phyloP scores from a whole-genome alignment of 108 stramenopile species.

The Skeletonema potamos region DNA sequence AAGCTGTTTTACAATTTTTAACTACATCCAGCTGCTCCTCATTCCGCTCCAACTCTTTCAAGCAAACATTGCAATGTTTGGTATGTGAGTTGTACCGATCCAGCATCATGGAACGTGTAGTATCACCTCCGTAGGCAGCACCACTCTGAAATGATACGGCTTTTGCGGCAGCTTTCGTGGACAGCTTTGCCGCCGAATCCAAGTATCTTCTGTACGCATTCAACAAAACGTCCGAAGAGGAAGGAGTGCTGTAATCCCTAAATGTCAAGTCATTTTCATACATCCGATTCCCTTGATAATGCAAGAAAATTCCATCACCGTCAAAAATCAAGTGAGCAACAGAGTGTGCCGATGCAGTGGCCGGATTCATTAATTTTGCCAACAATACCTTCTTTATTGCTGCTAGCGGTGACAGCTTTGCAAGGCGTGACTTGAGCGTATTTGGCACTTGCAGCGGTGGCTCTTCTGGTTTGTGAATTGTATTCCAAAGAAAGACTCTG shows the following conservation, averaged over 20 bases:
- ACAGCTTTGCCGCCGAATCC: conserved; percentile 8
- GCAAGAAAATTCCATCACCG: conserved; percentile 30
- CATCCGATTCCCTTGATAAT: conserved; percentile 27
- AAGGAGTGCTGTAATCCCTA: conserved; percentile 22
- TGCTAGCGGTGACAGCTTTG: conserved; percentile 2
- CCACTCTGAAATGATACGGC: conserved; percentile 1
- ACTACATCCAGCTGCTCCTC: not conserved
- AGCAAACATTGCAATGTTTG: conserved; percentile 8
- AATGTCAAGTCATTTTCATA: conserved; percentile 5
- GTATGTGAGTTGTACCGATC: conserved; percentile 29
- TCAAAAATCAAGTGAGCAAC: conserved; percentile 18
- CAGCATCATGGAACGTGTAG: conserved; percentile 12
- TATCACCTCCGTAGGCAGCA: not conserved
- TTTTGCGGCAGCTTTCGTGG: conserved; percentile 1
- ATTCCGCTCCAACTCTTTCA: not conserved
- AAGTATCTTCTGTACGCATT: conserved; percentile 17
- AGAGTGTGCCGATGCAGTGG: not conserved
- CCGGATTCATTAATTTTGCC: conserved; percentile 12
- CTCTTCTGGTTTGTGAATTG: not conserved
- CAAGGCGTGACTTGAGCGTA: conserved; percentile 3
- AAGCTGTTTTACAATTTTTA: conserved; percentile 5
- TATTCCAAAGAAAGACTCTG: conserved; percentile 23
- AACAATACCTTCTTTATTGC: not conserved
- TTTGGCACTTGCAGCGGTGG: not conserved
- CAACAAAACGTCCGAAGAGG: conserved; percentile 21